Conservation (phyloP, 768 basidiomycete species). For the Suillus tomentosus region DNA sequence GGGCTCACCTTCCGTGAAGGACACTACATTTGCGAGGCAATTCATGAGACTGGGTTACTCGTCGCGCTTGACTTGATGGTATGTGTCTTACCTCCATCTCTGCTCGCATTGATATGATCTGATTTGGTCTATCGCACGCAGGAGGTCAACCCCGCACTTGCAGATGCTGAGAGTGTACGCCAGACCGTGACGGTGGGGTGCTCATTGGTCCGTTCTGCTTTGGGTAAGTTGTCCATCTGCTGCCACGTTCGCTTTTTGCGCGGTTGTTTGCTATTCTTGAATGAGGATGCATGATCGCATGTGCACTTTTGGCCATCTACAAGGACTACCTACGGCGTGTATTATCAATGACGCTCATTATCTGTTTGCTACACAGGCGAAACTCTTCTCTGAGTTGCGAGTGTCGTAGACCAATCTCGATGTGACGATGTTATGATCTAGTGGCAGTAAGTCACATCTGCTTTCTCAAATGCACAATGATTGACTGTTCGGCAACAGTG, state of each 20-base stretch:
- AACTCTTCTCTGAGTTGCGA: neutral
- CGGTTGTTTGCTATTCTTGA: neutral
- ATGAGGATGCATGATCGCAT: neutral
- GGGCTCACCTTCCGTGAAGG: no score
- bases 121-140: constrained; percentile 30
- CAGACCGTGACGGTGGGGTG: constrained; percentile 92
- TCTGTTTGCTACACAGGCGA: neutral
- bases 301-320: neutral
- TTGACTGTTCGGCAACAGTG: neutral
- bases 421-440: neutral
- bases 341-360: neutral
- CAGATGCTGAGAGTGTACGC: constrained; percentile 68
- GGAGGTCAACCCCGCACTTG: constrained; percentile 95
- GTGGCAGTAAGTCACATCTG: neutral
- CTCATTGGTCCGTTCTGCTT: constrained; percentile 76
- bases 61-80: constrained; percentile 95
- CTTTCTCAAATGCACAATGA: neutral
- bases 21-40: no score
- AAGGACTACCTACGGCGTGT: neutral
- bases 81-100: constrained; percentile 21
- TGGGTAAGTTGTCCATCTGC: constrained; percentile 56
- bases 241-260: neutral
- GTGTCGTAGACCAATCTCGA: neutral
- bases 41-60: constrained; percentile 36
- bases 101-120: neutral